Percentiles rank a stretch among this genome's conserved stretches.
These are phyloP conservation scores for Xylaria longipes DNA, from an alignment of 495 filamentous ascomycete species.

Conservation along the genomic window DNA sequence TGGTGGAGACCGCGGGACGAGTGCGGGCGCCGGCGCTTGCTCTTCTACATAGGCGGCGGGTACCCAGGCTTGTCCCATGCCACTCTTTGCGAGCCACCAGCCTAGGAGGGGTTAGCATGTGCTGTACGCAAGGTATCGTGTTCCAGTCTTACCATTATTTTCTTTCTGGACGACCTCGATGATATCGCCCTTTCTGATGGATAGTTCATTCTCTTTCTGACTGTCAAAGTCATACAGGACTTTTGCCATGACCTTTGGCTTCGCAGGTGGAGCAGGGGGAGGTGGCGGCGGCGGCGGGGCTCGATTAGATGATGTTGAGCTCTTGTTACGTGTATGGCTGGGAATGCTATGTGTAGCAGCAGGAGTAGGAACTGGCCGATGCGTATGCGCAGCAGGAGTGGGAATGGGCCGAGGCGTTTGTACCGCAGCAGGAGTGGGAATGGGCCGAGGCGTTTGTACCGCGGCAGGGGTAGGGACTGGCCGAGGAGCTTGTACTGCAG, in stretches of 20 bases:
- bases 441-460: slow-evolving; percentile 30
- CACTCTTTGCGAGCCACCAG: slow-evolving; percentile 91
- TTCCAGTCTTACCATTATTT: slow-evolving; percentile 73
- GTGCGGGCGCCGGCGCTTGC: slow-evolving; percentile 64
- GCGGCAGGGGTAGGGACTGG: slow-evolving; percentile 53
- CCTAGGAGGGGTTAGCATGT: slow-evolving; percentile 56
- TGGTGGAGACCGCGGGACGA: slow-evolving; percentile 61
- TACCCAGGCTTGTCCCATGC: slow-evolving; percentile 81
- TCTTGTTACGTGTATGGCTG: slow-evolving; percentile 53
- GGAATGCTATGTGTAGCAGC: slow-evolving; percentile 44
- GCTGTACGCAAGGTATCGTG: slow-evolving; percentile 34
- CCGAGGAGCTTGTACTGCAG: slow-evolving; percentile 51
- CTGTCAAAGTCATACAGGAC: slow-evolving; percentile 90
- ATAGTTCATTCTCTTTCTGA: slow-evolving; percentile 78
- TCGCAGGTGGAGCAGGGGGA: slow-evolving; percentile 73
- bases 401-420: slow-evolving; percentile 32
- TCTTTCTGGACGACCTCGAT: slow-evolving; percentile 89
- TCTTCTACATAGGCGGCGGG: slow-evolving; percentile 94
- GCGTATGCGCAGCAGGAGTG: slow-evolving; percentile 25
- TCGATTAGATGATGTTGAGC: slow-evolving; percentile 48
- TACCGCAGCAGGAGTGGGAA: slow-evolving; percentile 30
- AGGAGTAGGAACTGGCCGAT: slow-evolving; percentile 43
- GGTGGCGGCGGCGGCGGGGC: slow-evolving; percentile 72
- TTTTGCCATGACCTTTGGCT: slow-evolving; percentile 75
- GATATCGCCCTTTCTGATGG: slow-evolving; percentile 75